These are phyloP conservation scores for Syncephalastrum monosporum DNA, from an alignment of 371 early-diverging fungal genomes.

Conservation along the genomic window DNA sequence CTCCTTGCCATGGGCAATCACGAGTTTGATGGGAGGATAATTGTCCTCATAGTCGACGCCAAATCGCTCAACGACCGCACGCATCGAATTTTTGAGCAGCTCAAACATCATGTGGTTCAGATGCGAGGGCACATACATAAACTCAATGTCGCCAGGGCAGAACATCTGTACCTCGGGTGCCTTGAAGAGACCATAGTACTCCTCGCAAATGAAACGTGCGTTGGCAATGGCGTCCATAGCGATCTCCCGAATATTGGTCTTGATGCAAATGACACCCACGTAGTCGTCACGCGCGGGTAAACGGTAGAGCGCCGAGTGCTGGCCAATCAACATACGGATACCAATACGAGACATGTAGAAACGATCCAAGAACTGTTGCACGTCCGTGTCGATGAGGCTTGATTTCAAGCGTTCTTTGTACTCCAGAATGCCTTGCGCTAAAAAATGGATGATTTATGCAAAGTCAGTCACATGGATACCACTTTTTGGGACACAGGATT, in stretches of 20 bases:
- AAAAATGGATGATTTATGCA: neutral
- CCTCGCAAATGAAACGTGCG: conserved; percentile 93
- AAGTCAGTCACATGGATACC: neutral
- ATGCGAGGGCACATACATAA: conserved; percentile 97
- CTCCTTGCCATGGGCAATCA: conserved; percentile 95
- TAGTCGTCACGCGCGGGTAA: conserved; percentile 69
- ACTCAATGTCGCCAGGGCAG: conserved; percentile 83
- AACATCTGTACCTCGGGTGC: conserved; percentile 85
- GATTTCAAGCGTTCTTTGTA: conserved; percentile 75
- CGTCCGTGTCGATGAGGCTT: conserved; percentile 70
- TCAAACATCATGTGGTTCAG: conserved; percentile 99
- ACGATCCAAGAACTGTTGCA: conserved; percentile 92
- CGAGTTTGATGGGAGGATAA: conserved; percentile 90
- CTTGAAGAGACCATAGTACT: conserved; percentile 85
- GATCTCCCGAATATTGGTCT: conserved; percentile 78
- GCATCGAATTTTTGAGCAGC: conserved; percentile 92
- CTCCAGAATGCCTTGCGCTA: conserved; percentile 92
- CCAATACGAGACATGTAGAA: conserved; percentile 98
- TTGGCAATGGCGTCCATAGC: conserved; percentile 91
- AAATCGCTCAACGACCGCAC: conserved; percentile 93
- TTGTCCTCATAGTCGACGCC: conserved; percentile 83
- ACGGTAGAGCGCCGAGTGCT: conserved; percentile 78
- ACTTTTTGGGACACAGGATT: neutral
- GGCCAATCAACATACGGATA: conserved; percentile 94
- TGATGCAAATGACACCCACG: conserved; percentile 95